A percentile compares a stretch with the other conserved stretches of the same genome.
phyloP scores from a whole-genome alignment of 2,329 filamentous ascomycete genomes.

The Coleophoma crateriformis region DNA sequence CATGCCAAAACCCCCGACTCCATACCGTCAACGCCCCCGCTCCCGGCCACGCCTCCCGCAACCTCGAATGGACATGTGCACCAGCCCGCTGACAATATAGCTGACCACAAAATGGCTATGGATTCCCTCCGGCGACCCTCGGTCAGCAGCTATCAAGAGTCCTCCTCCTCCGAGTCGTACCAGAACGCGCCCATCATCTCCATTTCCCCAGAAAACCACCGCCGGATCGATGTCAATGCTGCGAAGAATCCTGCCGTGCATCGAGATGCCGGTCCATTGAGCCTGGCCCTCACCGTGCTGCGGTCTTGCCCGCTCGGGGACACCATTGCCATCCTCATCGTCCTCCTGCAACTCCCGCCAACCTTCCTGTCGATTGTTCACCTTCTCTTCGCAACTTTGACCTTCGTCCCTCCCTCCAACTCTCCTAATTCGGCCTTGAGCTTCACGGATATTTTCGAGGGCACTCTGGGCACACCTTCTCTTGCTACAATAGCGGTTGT shows the following conservation, averaged over 20 bases:
- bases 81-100: slow-evolving; percentile 15
- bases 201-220: slow-evolving; percentile 44
- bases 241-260: slow-evolving; percentile 64
- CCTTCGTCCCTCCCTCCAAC: slow-evolving; percentile 80
- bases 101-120: slow-evolving; percentile 26
- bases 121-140: slow-evolving; percentile 40
- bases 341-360: slow-evolving; percentile 86
- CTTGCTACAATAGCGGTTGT: slow-evolving; percentile 79
- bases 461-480: slow-evolving; percentile 78
- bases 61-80: slow-evolving; percentile 26
- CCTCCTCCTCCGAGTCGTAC: slow-evolving; percentile 45
- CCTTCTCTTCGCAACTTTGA: slow-evolving; percentile 86
- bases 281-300: slow-evolving; percentile 80
- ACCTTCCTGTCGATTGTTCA: slow-evolving; percentile 85
- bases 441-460: slow-evolving; percentile 87
- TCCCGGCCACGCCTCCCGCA: slow-evolving; percentile 30
- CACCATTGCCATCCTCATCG: slow-evolving; percentile 93
- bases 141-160: slow-evolving; percentile 49
- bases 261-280: slow-evolving; percentile 66
- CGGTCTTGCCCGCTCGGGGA: slow-evolving; percentile 87
- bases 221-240: slow-evolving; percentile 65
- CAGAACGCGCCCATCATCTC: slow-evolving; percentile 32
- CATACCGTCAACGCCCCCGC: slow-evolving; percentile 32
- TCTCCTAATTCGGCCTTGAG: slow-evolving; percentile 66
- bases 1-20: slow-evolving; percentile 36